These are phyloP conservation scores for Trichothecium roseum DNA, from an alignment of 2,329 filamentous ascomycete genomes.

Conservation along the genomic window DNA sequence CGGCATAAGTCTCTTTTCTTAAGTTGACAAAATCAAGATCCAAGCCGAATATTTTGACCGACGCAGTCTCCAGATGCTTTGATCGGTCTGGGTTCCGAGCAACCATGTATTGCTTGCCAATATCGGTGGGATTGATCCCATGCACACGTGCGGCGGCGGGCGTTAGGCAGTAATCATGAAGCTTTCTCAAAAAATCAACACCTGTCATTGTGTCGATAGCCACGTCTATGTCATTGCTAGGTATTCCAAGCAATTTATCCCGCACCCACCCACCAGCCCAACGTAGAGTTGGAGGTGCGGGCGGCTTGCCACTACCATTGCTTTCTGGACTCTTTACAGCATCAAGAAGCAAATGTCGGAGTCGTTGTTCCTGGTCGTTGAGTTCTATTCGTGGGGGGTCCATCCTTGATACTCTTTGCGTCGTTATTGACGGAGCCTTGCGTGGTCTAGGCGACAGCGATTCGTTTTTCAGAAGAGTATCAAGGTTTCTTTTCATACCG, in stretches of 20 bases:
- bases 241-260: conserved; percentile 65
- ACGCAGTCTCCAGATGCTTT: conserved; percentile 89
- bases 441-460: neutral
- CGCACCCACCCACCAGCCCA: conserved; percentile 85
- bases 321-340: conserved; percentile 56
- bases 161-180: conserved; percentile 57
- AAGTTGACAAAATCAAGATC: conserved; percentile 94
- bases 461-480: neutral
- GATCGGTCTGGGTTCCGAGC: conserved; percentile 91
- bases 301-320: conserved; percentile 24
- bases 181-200: conserved; percentile 58
- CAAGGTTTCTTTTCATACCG: neutral
- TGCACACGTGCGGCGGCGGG: conserved; percentile 53
- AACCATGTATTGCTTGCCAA: conserved; percentile 78
- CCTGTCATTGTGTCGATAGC: conserved; percentile 83
- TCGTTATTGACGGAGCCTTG: too few species aligned
- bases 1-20: conserved; percentile 79
- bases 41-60: conserved; percentile 71
- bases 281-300: conserved; percentile 52
- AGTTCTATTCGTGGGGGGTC: conserved; percentile 35
- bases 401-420: neutral
- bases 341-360: conserved; percentile 70
- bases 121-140: conserved; percentile 41
- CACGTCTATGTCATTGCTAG: conserved; percentile 74
- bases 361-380: conserved; percentile 58